Percentiles rank a stretch among this genome's conserved stretches.
Conservation (phyloP, 129 eudicot species). For the Artemisia argyi region DNA sequence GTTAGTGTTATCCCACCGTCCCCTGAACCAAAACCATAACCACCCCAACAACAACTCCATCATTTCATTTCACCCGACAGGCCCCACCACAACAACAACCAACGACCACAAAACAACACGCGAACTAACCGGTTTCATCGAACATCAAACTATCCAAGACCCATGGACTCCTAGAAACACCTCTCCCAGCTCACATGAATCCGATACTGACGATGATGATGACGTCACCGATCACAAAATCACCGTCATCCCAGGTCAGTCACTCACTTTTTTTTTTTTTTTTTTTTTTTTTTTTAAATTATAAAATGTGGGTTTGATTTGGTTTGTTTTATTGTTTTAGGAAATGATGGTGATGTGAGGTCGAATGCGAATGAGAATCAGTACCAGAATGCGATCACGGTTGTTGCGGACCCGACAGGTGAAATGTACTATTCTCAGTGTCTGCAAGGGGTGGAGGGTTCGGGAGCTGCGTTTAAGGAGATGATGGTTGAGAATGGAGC, state of each 20-base stretch:
- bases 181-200: constrained; percentile 47
- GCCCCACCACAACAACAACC: constrained; percentile 9
- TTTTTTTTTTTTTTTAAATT: too few relatives aligned
- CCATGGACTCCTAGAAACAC: constrained; percentile 47
- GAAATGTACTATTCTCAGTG: constrained; percentile 60
- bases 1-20: constrained; percentile 39
- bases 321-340: constrained; percentile 28
- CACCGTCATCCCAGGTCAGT: too few relatives aligned
- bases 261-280: too few relatives aligned
- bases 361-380: constrained; percentile 31
- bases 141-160: constrained; percentile 38
- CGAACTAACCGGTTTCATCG: constrained; percentile 62
- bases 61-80: constrained; percentile 19
- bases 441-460: constrained; percentile 56
- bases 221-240: constrained; percentile 28
- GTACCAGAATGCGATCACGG: constrained; percentile 46
- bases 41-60: constrained; percentile 32
- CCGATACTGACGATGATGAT: constrained; percentile 48
- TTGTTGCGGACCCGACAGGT: constrained; percentile 47
- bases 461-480: constrained; percentile 61
- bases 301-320: background rate
- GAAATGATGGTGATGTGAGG: constrained; percentile 35
- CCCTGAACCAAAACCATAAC: constrained; percentile 35
- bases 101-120: constrained; percentile 46
- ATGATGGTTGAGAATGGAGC: constrained; percentile 56